These are phyloP conservation scores for Glaciozyma martinii DNA, from an alignment of 768 basidiomycete genomes.

Conservation along the genomic window DNA sequence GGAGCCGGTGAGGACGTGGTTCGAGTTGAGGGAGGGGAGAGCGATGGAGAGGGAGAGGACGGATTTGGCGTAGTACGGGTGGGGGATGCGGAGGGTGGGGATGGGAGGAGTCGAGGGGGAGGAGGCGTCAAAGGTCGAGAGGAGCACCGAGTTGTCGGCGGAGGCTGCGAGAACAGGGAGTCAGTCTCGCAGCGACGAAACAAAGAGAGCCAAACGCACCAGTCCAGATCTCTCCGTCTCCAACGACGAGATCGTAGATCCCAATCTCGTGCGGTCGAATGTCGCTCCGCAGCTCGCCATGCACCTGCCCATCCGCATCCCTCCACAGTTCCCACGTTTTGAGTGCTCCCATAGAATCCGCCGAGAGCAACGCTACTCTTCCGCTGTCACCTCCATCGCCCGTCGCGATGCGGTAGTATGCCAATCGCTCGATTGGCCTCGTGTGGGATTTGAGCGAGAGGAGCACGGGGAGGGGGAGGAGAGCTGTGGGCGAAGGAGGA, in stretches of 20 bases:
- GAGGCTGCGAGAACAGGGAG: conserved; percentile 53
- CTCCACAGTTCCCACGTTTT: conserved; percentile 63
- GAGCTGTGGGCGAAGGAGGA: conserved; percentile 2
- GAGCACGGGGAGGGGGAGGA: conserved; percentile 40
- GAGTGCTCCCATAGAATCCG: conserved; percentile 85
- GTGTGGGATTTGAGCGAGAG: conserved; percentile 75
- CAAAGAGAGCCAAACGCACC: conserved; percentile 46
- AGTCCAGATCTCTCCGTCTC: conserved; percentile 57
- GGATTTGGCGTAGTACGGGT: conserved; percentile 61
- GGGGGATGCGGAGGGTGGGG: conserved; percentile 41
- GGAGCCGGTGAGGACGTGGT: conserved; percentile 69
- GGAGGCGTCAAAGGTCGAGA: conserved; percentile 49
- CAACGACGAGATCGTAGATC: conserved; percentile 55
- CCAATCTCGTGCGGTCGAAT: conserved; percentile 68
- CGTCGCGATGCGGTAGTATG: conserved; percentile 43
- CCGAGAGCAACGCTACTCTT: conserved; percentile 56
- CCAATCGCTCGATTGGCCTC: conserved; percentile 73
- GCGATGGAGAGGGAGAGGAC: conserved; percentile 45
- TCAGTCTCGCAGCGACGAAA: neutral
- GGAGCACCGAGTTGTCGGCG: conserved; percentile 66
- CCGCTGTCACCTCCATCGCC: conserved; percentile 37
- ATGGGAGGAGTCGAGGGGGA: conserved; percentile 27
- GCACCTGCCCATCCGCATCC: conserved; percentile 50
- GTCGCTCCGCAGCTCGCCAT: conserved; percentile 45
- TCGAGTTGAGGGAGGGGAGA: conserved; percentile 55